phyloP scores from a whole-genome alignment of 805 yeast species.

The Candida schatavii region DNA sequence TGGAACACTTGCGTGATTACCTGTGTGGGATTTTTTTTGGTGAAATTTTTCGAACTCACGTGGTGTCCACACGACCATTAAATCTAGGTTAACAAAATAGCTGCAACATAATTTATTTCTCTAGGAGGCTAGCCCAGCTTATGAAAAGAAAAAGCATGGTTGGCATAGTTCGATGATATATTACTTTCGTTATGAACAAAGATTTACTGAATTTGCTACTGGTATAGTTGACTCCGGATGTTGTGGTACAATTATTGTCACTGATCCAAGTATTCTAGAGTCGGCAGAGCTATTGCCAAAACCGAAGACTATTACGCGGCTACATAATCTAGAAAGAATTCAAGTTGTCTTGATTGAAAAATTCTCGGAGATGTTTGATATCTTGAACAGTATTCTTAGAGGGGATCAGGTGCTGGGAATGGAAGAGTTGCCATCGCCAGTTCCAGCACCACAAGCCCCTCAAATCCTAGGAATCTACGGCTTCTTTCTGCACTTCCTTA shows the following conservation, averaged over 20 bases:
- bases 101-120: no score
- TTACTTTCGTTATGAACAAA: background rate
- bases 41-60: constrained; percentile 1
- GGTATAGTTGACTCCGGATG: background rate
- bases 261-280: background rate
- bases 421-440: background rate
- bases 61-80: background rate
- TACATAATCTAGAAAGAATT: constrained; percentile 4
- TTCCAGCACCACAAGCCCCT: no score
- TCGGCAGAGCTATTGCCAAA: background rate
- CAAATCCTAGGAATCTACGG: constrained; percentile 9
- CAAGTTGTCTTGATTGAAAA: constrained; percentile 10
- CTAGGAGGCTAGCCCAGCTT: no score
- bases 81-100: no score
- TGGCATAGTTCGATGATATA: background rate
- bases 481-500: constrained; percentile 5
- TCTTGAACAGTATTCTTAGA: constrained; percentile 1
- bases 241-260: background rate
- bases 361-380: constrained; percentile 6
- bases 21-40: no score
- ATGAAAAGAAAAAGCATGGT: background rate
- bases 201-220: background rate
- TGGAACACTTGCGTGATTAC: no score
- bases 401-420: background rate
- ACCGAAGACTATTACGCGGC: background rate